phyloP scores from a whole-genome alignment of 345 rosid species.

The Populus simonii region DNA sequence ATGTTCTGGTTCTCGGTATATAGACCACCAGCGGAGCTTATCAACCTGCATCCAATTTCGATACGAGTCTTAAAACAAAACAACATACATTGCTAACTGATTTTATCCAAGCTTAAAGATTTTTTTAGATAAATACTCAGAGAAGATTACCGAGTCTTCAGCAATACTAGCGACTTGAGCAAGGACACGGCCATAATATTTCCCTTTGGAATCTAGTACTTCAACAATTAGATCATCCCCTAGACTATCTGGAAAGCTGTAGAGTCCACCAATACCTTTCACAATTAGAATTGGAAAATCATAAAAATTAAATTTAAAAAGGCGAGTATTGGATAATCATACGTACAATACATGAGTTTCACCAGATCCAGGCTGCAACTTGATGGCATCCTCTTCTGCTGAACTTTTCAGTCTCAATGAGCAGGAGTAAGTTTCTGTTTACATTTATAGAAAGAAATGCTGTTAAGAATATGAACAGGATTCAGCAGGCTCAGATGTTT shows the following conservation, averaged over 20 bases:
- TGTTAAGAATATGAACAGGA: slow-evolving; percentile 7
- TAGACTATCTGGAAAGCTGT: slow-evolving; percentile 92
- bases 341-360: slow-evolving; percentile 94
- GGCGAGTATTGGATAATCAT: slow-evolving; percentile 6
- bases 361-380: slow-evolving; percentile 93
- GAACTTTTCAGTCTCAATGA: slow-evolving; percentile 77
- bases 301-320: slow-evolving; percentile 6
- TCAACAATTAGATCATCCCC: slow-evolving; percentile 95
- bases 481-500: background rate
- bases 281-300: background rate
- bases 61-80: slow-evolving; percentile 1
- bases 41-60: slow-evolving; percentile 55
- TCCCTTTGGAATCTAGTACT: slow-evolving; percentile 82
- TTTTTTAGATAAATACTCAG: background rate
- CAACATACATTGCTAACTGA: background rate
- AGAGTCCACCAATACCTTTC: slow-evolving; percentile 6
- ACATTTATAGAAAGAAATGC: background rate
- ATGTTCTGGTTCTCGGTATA: slow-evolving; percentile 90
- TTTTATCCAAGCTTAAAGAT: background rate
- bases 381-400: slow-evolving; percentile 66
- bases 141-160: slow-evolving; percentile 58
- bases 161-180: slow-evolving; percentile 78
- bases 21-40: slow-evolving; percentile 92
- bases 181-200: slow-evolving; percentile 81
- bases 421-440: slow-evolving; percentile 74